A percentile compares a stretch with the other conserved stretches of the same genome.
These are phyloP conservation scores for Aspergillus brunneoviolaceus DNA, from an alignment of 2,329 filamentous ascomycete species.

Conservation along the genomic window DNA sequence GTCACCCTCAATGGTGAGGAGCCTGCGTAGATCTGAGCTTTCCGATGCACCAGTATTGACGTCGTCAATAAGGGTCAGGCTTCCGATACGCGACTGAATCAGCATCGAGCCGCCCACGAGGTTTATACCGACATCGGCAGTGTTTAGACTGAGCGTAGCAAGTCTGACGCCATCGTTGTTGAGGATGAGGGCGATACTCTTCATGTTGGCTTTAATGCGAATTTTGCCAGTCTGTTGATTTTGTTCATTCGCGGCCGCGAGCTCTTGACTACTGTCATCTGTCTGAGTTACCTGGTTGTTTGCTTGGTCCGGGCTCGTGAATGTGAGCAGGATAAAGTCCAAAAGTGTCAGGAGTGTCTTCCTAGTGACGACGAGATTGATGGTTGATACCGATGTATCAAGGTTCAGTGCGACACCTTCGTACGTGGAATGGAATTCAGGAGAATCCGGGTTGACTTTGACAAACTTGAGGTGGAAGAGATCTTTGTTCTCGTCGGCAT, in stretches of 20 bases:
- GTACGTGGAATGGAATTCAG: slow-evolving; percentile 88
- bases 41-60: slow-evolving; percentile 85
- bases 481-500: slow-evolving; percentile 69
- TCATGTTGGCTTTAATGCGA: slow-evolving; percentile 87
- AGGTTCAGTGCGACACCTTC: slow-evolving; percentile 93
- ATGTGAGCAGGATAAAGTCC: slow-evolving; percentile 92
- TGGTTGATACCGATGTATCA: slow-evolving; percentile 86
- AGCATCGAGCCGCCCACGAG: slow-evolving; percentile 83
- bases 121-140: slow-evolving; percentile 88
- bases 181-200: slow-evolving; percentile 88
- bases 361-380: slow-evolving; percentile 91
- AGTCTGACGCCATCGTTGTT: slow-evolving; percentile 97
- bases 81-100: slow-evolving; percentile 80
- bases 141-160: slow-evolving; percentile 87
- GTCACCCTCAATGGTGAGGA: slow-evolving; percentile 93
- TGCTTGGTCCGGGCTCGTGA: slow-evolving; percentile 65
- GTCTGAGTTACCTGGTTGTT: slow-evolving; percentile 32
- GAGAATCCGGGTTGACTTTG: slow-evolving; percentile 84
- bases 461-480: slow-evolving; percentile 87
- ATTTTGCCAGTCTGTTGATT: slow-evolving; percentile 66
- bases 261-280: slow-evolving; percentile 30
- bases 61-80: slow-evolving; percentile 86
- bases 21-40: slow-evolving; percentile 75
- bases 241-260: slow-evolving; percentile 26
- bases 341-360: slow-evolving; percentile 88